Conservation (phyloP, 192 early-diverging fungal species). For the Coemansia sp. region DNA sequence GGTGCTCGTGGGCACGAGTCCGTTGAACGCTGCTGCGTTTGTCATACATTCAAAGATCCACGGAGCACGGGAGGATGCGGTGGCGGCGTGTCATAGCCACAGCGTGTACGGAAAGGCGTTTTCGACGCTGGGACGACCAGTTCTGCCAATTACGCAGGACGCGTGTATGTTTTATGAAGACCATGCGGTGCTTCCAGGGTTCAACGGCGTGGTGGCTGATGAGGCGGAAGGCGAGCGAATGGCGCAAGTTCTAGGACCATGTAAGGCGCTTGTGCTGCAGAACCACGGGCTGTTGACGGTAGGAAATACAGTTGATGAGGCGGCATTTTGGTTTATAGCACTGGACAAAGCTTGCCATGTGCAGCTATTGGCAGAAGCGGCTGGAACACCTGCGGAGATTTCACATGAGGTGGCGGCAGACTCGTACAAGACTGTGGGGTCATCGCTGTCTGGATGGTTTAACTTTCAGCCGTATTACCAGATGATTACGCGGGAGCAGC, state of each 20-base stretch:
- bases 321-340: constrained; percentile 60
- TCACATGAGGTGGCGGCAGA: constrained; percentile 34
- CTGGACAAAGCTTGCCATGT: constrained; percentile 59
- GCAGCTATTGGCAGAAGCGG: constrained; percentile 58
- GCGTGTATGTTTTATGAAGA: constrained; percentile 61
- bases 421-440: constrained; percentile 34
- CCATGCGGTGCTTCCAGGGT: constrained; percentile 58
- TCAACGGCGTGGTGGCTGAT: constrained; percentile 60
- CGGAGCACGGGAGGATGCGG: constrained; percentile 48
- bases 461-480: constrained; percentile 54
- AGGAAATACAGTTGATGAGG: constrained; percentile 56
- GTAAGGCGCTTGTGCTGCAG: constrained; percentile 60
- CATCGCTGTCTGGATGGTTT: constrained; percentile 44
- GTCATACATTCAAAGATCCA: constrained; percentile 64
- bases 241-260: constrained; percentile 48
- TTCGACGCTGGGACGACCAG: constrained; percentile 42
- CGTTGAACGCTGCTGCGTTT: constrained; percentile 63
- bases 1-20: constrained; percentile 50
- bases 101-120: constrained; percentile 64
- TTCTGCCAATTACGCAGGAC: constrained; percentile 62
- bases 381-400: constrained; percentile 30
- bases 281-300: constrained; percentile 66
- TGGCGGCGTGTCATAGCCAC: constrained; percentile 62
- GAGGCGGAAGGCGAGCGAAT: constrained; percentile 59
- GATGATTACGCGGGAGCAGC: constrained; percentile 42